Percentiles rank a stretch among this genome's conserved stretches.
Conservation (phyloP, 148 eudicot genomes). For the Silene uniflora region DNA sequence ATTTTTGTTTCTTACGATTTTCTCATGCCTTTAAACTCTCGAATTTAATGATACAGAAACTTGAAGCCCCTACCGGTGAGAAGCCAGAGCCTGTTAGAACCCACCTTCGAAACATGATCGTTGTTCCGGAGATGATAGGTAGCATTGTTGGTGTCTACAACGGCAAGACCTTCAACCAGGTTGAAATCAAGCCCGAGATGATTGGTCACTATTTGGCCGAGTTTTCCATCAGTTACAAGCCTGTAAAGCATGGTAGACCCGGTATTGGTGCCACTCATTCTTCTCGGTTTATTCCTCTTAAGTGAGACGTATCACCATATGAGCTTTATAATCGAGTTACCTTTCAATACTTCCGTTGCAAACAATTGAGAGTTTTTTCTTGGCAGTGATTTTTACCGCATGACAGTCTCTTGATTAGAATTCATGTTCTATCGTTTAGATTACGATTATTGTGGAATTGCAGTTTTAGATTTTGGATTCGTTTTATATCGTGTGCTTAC, state of each 20-base stretch:
- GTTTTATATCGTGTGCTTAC: too few species aligned
- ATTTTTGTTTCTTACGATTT: too few species aligned
- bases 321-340: too few species aligned
- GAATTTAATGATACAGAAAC: conserved; percentile 38
- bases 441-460: too few species aligned
- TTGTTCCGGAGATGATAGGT: conserved; percentile 72
- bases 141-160: conserved; percentile 72
- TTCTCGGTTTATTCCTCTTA: conserved; percentile 78
- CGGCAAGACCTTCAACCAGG: conserved; percentile 67
- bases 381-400: too few species aligned
- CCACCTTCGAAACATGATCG: conserved; percentile 67
- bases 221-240: conserved; percentile 78
- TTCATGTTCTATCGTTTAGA: too few species aligned
- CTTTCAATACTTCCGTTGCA: too few species aligned
- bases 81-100: conserved; percentile 59
- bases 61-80: conserved; percentile 67
- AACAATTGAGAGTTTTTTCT: too few species aligned
- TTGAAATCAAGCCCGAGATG: conserved; percentile 78
- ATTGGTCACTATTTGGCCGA: conserved; percentile 72
- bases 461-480: too few species aligned
- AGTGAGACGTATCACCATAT: conserved; percentile 28
- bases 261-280: conserved; percentile 90
- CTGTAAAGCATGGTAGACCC: conserved; percentile 83
- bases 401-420: too few species aligned
- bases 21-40: too few species aligned